These are phyloP conservation scores for Forsythia suspensa DNA, from an alignment of 257 asterid genomes.

Conservation along the genomic window DNA sequence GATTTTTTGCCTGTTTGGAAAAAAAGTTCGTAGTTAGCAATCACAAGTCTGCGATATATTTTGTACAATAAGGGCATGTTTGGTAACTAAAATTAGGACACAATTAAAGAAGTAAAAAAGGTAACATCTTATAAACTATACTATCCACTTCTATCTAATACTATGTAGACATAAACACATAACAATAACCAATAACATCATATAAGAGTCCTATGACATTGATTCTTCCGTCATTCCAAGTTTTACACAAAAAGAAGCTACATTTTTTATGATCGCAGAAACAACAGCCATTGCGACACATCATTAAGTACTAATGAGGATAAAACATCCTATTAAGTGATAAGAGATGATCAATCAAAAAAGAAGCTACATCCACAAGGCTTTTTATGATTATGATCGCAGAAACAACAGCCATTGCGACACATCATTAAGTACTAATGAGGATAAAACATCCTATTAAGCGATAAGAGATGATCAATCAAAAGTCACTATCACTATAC, in stretches of 20 bases:
- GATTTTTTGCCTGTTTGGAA: conserved; percentile 59
- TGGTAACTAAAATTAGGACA: background rate
- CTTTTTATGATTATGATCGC: background rate
- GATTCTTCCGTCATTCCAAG: background rate
- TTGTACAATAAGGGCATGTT: background rate
- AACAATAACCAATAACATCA: background rate
- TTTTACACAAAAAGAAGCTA: background rate
- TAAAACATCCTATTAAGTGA: background rate
- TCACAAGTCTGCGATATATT: background rate
- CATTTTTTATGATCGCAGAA: background rate
- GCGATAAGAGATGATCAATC: background rate
- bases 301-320: background rate
- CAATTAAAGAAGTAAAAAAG: background rate
- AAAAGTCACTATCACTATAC: background rate
- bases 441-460: background rate
- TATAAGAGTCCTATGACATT: background rate
- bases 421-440: background rate
- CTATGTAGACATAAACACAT: background rate
- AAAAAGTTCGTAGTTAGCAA: background rate
- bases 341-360: background rate
- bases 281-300: background rate
- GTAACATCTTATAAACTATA: background rate
- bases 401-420: background rate
- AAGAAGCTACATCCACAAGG: background rate
- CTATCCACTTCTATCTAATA: background rate